Conservation (phyloP, 2,329 filamentous ascomycete species). For the Cercospora janseana region DNA sequence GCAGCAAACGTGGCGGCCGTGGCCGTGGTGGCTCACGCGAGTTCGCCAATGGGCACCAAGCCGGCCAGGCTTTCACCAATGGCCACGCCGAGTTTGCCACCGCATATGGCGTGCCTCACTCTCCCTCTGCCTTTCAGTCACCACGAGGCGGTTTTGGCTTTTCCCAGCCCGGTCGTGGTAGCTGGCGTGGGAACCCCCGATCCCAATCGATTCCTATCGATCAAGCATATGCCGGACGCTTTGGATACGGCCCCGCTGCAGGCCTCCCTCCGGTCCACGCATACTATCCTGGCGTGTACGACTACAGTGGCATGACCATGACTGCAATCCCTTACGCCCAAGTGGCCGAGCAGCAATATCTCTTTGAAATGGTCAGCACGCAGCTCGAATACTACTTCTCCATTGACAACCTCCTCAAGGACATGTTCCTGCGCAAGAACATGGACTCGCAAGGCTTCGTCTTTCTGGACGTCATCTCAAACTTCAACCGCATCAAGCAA, state of each 20-base stretch:
- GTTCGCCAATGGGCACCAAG: slow-evolving; percentile 34
- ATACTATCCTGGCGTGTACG: slow-evolving; percentile 55
- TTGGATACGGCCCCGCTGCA: slow-evolving; percentile 37
- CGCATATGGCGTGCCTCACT: slow-evolving; percentile 30
- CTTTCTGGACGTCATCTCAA: slow-evolving; percentile 70
- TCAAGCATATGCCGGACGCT: slow-evolving; percentile 48
- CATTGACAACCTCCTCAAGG: slow-evolving; percentile 90
- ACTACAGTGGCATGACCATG: slow-evolving; percentile 35
- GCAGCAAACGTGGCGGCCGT: slow-evolving; percentile 35
- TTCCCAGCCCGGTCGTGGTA: slow-evolving; percentile 40
- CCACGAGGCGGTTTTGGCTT: slow-evolving; percentile 32
- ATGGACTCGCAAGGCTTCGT: slow-evolving; percentile 98
- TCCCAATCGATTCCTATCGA: slow-evolving; percentile 63
- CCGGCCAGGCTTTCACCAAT: slow-evolving; percentile 20
- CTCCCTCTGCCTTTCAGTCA: slow-evolving; percentile 32
- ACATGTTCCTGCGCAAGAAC: slow-evolving; percentile 78
- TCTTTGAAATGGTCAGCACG: slow-evolving; percentile 58
- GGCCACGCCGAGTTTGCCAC: slow-evolving; percentile 30
- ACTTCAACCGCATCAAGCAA: slow-evolving; percentile 80
- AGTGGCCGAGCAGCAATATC: slow-evolving; percentile 57
- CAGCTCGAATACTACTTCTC: slow-evolving; percentile 92
- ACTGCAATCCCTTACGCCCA: slow-evolving; percentile 56
- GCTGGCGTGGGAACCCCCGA: slow-evolving; percentile 53
- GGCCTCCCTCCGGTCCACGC: slow-evolving; percentile 46
- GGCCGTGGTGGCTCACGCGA: slow-evolving; percentile 37